Percentiles rank a stretch among this genome's conserved stretches.
phyloP scores from a whole-genome alignment of 352 stramenopile species.

The Phytophthora citrophthora region DNA sequence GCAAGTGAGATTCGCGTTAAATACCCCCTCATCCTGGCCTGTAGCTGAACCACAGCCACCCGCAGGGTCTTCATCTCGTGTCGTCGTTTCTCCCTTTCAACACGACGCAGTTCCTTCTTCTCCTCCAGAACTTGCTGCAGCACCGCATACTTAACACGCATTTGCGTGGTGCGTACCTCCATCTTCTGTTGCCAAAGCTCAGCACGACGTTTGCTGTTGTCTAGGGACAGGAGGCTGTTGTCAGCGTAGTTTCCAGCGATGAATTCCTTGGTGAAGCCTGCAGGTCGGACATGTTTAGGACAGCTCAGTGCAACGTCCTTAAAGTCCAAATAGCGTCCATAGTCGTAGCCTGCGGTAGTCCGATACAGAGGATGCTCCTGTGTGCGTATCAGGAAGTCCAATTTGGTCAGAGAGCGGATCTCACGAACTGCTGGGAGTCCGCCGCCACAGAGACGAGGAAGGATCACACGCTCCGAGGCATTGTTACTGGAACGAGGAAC shows the following conservation, averaged over 20 bases:
- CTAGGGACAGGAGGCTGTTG: conserved; percentile 59
- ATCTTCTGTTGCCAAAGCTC: conserved; percentile 66
- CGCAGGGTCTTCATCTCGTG: conserved; percentile 41
- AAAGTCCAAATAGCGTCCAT: conserved; percentile 62
- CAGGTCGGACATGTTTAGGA: conserved; percentile 52
- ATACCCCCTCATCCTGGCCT: conserved; percentile 41
- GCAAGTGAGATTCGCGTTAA: conserved; percentile 28
- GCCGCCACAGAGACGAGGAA: conserved; percentile 47
- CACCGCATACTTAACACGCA: conserved; percentile 70
- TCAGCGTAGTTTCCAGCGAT: conserved; percentile 58
- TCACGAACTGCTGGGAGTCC: conserved; percentile 35
- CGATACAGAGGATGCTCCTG: conserved; percentile 57
- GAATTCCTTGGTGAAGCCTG: conserved; percentile 66
- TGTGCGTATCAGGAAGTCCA: conserved; percentile 47
- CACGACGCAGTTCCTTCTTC: conserved; percentile 45
- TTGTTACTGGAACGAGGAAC: conserved; percentile 10
- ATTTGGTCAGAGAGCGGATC: conserved; percentile 56
- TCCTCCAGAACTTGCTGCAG: conserved; percentile 58
- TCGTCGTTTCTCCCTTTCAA: conserved; percentile 43
- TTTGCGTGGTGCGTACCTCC: conserved; percentile 54
- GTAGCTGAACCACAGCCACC: conserved; percentile 29
- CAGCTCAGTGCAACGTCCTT: conserved; percentile 57
- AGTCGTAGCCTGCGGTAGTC: conserved; percentile 69
- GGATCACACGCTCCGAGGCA: conserved; percentile 32
- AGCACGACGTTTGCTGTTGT: conserved; percentile 56